These are phyloP conservation scores for Epicoccum nigrum DNA, from an alignment of 2,329 filamentous ascomycete genomes.

Conservation along the genomic window DNA sequence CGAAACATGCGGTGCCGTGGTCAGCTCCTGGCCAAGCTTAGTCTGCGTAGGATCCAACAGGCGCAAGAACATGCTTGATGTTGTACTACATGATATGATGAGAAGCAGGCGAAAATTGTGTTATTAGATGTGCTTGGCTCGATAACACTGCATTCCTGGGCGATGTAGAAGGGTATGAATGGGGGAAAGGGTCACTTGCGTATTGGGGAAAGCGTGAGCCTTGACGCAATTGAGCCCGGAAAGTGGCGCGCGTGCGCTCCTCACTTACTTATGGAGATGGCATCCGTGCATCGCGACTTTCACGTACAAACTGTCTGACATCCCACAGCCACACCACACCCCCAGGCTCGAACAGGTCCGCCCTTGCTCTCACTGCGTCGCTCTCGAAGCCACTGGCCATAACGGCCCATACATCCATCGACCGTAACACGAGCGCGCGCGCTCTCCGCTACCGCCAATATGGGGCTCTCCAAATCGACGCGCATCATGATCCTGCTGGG, in stretches of 20 bases:
- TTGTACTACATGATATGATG: neutral
- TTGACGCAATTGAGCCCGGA: slow-evolving; percentile 16
- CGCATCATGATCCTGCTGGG: slow-evolving; percentile 91
- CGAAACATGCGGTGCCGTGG: neutral
- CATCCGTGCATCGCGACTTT: slow-evolving; percentile 7
- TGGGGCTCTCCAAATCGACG: slow-evolving; percentile 90
- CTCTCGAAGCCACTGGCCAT: slow-evolving; percentile 4
- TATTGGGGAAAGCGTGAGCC: slow-evolving; percentile 5
- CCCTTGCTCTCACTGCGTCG: neutral
- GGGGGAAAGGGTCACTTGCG: slow-evolving; percentile 1
- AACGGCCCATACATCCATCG: neutral
- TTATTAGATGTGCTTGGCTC: neutral
- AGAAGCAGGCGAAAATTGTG: neutral
- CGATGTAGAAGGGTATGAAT: slow-evolving; percentile 1
- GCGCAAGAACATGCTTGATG: neutral
- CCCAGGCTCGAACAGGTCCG: neutral
- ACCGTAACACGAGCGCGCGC: slow-evolving; percentile 8
- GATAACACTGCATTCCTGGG: neutral
- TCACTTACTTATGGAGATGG: slow-evolving; percentile 9
- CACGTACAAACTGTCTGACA: neutral
- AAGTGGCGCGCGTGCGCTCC: slow-evolving; percentile 13
- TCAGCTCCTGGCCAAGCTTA: slow-evolving; percentile 2
- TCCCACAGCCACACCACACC: slow-evolving; percentile 4
- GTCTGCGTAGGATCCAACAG: neutral
- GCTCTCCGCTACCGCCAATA: slow-evolving; percentile 48